Conservation (phyloP, 1,284 basidiomycete species). For the Cerioporus squamosus region DNA sequence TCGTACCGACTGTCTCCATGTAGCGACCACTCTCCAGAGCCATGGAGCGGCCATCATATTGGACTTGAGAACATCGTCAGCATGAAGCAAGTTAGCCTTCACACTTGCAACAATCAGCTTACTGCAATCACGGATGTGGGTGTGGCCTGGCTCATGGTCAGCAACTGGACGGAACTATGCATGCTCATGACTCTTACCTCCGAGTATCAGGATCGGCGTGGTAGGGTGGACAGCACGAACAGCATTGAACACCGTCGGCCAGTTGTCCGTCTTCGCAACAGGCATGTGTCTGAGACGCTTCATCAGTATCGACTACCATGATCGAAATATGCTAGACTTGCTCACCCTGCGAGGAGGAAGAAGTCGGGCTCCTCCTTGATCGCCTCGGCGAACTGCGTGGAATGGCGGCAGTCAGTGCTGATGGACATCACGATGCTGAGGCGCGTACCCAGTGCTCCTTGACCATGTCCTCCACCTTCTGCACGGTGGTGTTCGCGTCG, state of each 20-base stretch:
- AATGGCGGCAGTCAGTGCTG: not conserved
- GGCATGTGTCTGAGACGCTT: conserved; percentile 65
- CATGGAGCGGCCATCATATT: conserved; percentile 68
- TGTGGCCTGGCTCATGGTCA: conserved; percentile 54
- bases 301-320: not conserved
- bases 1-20: conserved; percentile 82
- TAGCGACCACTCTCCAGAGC: conserved; percentile 83
- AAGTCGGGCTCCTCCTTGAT: conserved; percentile 83
- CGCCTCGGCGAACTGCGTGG: conserved; percentile 69
- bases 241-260: conserved; percentile 75
- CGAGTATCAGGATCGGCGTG: conserved; percentile 82
- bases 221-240: conserved; percentile 72
- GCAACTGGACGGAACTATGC: not conserved
- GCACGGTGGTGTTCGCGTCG: conserved; percentile 72
- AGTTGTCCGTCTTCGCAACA: conserved; percentile 57
- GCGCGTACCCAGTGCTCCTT: conserved; percentile 70
- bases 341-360: conserved; percentile 74
- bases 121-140: conserved; percentile 80
- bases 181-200: conserved; percentile 46
- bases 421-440: not conserved
- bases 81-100: not conserved
- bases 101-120: conserved; percentile 38
- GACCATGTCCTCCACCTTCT: conserved; percentile 74
- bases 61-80: conserved; percentile 37
- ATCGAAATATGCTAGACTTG: not conserved